Conservation (phyloP, 768 basidiomycete species). For the Candolleomyces eurysporus region DNA sequence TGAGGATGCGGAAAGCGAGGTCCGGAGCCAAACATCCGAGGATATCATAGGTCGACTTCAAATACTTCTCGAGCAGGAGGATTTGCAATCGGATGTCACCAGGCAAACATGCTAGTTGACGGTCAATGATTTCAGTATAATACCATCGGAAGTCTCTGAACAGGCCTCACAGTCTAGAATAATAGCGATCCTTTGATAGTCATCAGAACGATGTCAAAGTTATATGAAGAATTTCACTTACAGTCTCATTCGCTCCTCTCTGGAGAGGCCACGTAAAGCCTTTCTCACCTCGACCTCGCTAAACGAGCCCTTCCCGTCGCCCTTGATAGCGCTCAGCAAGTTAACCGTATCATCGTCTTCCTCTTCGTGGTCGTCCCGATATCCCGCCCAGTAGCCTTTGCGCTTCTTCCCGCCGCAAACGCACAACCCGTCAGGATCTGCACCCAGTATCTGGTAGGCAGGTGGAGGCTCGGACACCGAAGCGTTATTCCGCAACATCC, state of each 20-base stretch:
- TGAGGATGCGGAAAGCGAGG: conserved; percentile 62
- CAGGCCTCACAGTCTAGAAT: conserved; percentile 55
- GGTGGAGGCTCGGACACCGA: conserved; percentile 17
- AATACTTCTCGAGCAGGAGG: conserved; percentile 80
- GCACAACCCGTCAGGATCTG: conserved; percentile 32
- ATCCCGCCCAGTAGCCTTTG: conserved; percentile 74
- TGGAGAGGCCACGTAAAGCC: conserved; percentile 56
- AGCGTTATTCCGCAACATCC: conserved; percentile 51
- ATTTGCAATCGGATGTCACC: conserved; percentile 86
- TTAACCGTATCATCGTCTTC: conserved; percentile 39
- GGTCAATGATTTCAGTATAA: conserved; percentile 4
- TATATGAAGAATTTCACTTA: conserved; percentile 35
- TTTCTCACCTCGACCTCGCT: conserved; percentile 69
- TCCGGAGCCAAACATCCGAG: conserved; percentile 69
- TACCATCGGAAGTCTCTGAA: neutral
- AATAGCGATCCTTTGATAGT: conserved; percentile 46
- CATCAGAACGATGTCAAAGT: neutral
- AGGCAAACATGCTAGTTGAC: conserved; percentile 62
- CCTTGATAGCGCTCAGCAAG: conserved; percentile 44
- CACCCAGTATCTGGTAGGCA: conserved; percentile 18
- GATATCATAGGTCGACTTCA: conserved; percentile 79
- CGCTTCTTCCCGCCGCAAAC: conserved; percentile 61
- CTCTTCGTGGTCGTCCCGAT: conserved; percentile 49
- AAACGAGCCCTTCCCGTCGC: conserved; percentile 60
- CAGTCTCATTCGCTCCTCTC: conserved; percentile 74